Percentiles rank a stretch among this genome's conserved stretches.
Conservation (phyloP, 768 basidiomycete genomes). For the Lactarius hatsudake region DNA sequence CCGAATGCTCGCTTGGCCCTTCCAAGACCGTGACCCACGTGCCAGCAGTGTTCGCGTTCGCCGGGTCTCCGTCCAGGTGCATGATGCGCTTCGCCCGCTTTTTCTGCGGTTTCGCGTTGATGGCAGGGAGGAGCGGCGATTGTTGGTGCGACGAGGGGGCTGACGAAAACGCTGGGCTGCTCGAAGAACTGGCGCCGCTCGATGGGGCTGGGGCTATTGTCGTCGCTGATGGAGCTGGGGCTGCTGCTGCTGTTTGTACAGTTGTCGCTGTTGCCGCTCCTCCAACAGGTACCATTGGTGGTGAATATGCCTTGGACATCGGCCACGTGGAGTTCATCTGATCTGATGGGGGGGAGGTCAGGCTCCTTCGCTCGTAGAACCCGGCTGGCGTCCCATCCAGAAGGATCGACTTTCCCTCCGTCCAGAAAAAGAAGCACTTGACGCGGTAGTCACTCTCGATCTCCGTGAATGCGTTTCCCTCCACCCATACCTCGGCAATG, state of each 20-base stretch:
- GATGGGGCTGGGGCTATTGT: constrained; percentile 4
- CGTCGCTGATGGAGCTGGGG: not conserved
- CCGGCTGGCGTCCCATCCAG: constrained; percentile 73
- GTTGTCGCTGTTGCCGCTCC: constrained; percentile 24
- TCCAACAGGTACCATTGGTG: constrained; percentile 59
- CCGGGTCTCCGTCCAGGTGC: constrained; percentile 58
- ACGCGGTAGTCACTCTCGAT: constrained; percentile 59
- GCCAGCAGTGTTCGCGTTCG: constrained; percentile 38
- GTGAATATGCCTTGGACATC: constrained; percentile 50
- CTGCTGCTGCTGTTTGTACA: not conserved
- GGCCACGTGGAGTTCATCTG: constrained; percentile 51
- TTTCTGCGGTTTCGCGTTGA: constrained; percentile 49
- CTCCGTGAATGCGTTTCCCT: constrained; percentile 86
- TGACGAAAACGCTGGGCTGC: constrained; percentile 35
- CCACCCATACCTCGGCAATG: constrained; percentile 77
- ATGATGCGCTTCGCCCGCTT: constrained; percentile 70
- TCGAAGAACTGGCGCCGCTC: constrained; percentile 31
- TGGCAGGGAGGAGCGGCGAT: constrained; percentile 44
- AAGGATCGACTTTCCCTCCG: constrained; percentile 72
- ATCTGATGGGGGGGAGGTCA: constrained; percentile 40
- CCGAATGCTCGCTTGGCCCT: constrained; percentile 8
- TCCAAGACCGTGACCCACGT: constrained; percentile 29
- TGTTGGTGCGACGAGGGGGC: constrained; percentile 42
- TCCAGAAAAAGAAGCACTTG: constrained; percentile 77
- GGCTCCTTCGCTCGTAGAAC: too few relatives aligned